Conservation (phyloP, 331 rosid genomes). For the Telfairia occidentalis region DNA sequence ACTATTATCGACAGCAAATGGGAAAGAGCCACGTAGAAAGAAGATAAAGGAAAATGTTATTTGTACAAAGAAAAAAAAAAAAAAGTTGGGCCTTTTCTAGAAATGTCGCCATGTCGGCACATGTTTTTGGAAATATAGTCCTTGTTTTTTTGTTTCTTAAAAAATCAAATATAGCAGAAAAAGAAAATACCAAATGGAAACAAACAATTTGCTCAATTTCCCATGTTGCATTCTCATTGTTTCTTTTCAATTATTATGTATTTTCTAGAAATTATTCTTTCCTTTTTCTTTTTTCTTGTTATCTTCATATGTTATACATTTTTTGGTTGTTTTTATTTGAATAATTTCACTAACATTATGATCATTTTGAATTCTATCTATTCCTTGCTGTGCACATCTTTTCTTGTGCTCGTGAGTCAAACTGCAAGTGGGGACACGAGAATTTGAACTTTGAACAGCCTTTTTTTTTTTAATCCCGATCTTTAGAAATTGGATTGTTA, state of each 20-base stretch:
- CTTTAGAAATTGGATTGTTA: too few species aligned
- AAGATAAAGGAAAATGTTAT: neutral
- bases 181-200: neutral
- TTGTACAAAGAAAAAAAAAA: neutral
- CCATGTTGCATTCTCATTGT: neutral
- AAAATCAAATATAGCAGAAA: neutral
- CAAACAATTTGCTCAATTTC: neutral
- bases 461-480: neutral
- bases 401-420: neutral
- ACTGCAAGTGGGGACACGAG: neutral
- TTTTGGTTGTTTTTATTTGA: neutral
- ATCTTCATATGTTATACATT: neutral
- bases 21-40: neutral
- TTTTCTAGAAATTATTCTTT: neutral
- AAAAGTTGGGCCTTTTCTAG: neutral
- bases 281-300: neutral
- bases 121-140: neutral
- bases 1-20: neutral
- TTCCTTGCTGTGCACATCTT: neutral
- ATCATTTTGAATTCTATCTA: neutral
- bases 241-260: neutral
- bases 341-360: neutral
- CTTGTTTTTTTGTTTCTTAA: neutral
- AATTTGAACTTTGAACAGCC: neutral
- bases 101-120: neutral